Evolutionary conservation across 108 stramenopile species (phyloP).

Genomic region (Cylindrotheca closterium): DNA sequence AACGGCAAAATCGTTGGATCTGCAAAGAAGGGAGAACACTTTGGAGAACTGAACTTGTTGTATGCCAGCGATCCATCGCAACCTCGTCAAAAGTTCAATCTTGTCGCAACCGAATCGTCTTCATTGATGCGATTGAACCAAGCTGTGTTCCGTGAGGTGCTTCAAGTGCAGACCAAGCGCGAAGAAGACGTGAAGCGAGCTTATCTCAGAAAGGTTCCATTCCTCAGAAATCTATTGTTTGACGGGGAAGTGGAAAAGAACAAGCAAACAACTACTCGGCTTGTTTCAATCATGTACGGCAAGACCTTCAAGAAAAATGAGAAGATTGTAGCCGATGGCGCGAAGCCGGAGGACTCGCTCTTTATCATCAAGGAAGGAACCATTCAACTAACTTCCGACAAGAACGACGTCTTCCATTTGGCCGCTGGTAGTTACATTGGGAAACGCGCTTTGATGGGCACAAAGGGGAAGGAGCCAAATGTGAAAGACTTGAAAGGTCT

Average conservation of each 20-base stretch:
- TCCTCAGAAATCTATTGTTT: constrained; percentile 45
- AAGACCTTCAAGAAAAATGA: constrained; percentile 62
- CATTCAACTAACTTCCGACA: constrained; percentile 58
- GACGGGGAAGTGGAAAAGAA: constrained; percentile 7
- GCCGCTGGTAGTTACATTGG: constrained; percentile 79
- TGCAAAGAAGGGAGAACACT: constrained; percentile 45
- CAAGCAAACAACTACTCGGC: constrained; percentile 37
- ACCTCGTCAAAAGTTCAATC: not conserved
- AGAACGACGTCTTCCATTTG: constrained; percentile 52
- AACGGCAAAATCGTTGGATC: constrained; percentile 53
- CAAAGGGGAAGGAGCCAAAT: constrained; percentile 68
- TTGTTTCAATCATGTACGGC: constrained; percentile 62
- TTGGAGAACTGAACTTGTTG: constrained; percentile 59
- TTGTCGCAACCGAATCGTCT: constrained; percentile 11
- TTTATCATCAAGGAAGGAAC: constrained; percentile 78
- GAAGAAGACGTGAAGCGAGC: constrained; percentile 51
- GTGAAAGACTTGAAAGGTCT: constrained; percentile 50
- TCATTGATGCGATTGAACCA: constrained; percentile 78
- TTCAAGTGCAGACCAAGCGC: constrained; percentile 61
- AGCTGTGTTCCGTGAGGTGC: constrained; percentile 63
- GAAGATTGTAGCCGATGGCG: constrained; percentile 79
- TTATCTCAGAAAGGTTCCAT: constrained; percentile 65
- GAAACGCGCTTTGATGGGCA: constrained; percentile 71
- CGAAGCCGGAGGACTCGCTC: constrained; percentile 74
- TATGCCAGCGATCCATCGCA: constrained; percentile 23